phyloP scores from a whole-genome alignment of 2,329 filamentous ascomycete species.

The Xylaria sp. region DNA sequence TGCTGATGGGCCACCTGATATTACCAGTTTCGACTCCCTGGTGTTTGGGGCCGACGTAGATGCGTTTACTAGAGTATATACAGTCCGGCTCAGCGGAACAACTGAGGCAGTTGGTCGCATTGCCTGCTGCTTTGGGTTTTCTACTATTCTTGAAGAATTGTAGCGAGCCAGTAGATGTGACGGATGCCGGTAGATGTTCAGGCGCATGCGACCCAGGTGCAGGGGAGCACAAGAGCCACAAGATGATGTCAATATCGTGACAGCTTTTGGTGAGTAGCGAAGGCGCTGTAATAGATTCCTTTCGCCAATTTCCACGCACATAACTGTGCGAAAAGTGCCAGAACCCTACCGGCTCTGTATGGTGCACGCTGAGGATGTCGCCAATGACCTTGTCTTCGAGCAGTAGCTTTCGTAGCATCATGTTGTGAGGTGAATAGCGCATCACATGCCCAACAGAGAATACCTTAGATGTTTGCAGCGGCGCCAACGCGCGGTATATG shows the following conservation, averaged over 20 bases:
- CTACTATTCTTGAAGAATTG: constrained; percentile 80
- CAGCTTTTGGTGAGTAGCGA: constrained; percentile 94
- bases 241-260: constrained; percentile 91
- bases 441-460: constrained; percentile 96
- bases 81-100: constrained; percentile 81
- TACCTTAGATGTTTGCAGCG: constrained; percentile 57
- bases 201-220: constrained; percentile 56
- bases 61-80: constrained; percentile 84
- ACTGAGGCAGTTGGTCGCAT: constrained; percentile 85
- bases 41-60: constrained; percentile 77
- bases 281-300: constrained; percentile 77
- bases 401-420: constrained; percentile 81
- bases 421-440: constrained; percentile 92
- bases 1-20: constrained; percentile 82
- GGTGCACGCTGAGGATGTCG: constrained; percentile 84
- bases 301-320: constrained; percentile 93
- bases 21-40: constrained; percentile 71
- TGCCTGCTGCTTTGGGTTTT: constrained; percentile 79
- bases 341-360: constrained; percentile 94
- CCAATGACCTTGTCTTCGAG: constrained; percentile 81
- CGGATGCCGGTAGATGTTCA: constrained; percentile 77
- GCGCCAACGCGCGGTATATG: constrained; percentile 70
- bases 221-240: constrained; percentile 90
- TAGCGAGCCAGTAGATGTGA: constrained; percentile 80
- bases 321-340: constrained; percentile 96